Percentiles rank a stretch among this genome's conserved stretches.
phyloP scores from a whole-genome alignment of 2,329 filamentous ascomycete genomes.

The Hypoxylon sp. region DNA sequence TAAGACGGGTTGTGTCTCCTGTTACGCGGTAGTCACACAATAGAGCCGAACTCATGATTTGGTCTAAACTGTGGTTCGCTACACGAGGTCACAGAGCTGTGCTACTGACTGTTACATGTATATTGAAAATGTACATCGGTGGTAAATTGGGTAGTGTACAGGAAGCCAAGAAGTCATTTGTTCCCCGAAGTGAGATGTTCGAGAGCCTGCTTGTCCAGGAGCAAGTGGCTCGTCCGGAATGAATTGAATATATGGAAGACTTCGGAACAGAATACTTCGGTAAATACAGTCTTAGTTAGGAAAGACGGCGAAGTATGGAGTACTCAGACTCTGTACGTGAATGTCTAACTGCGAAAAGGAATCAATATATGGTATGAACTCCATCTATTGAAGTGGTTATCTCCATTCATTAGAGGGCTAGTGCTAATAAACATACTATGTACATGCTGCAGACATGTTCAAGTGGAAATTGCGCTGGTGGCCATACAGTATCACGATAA shows the following conservation, averaged over 20 bases:
- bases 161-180: not conserved
- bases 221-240: not conserved
- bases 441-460: not conserved
- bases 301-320: not conserved
- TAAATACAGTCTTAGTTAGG: not conserved
- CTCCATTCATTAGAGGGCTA: not conserved
- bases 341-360: not conserved
- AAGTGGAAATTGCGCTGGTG: not conserved
- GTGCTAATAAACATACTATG: not conserved
- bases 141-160: not conserved
- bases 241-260: not conserved
- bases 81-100: constrained; percentile 4
- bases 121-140: not conserved
- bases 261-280: not conserved
- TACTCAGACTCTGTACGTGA: not conserved
- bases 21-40: not conserved
- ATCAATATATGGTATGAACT: not conserved
- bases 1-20: not conserved
- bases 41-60: not conserved
- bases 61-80: not conserved
- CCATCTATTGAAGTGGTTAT: not conserved
- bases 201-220: not conserved
- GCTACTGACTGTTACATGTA: not conserved
- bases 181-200: not conserved
- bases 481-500: not conserved